Percentiles rank a stretch among this genome's conserved stretches.
phyloP scores from a whole-genome alignment of 192 early-diverging fungal species.

The Phycomyces blakesleeanus region DNA sequence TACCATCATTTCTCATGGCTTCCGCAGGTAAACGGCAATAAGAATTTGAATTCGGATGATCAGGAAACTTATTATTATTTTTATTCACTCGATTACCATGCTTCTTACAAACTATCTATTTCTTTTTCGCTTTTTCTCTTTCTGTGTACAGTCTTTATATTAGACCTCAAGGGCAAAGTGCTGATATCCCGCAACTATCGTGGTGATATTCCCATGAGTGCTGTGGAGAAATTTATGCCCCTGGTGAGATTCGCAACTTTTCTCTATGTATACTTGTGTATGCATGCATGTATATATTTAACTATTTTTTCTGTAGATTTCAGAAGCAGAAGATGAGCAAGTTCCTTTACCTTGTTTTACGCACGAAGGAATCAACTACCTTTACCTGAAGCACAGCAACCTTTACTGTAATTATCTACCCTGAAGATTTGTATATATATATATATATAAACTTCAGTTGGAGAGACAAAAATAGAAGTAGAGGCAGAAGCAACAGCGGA shows the following conservation, averaged over 20 bases:
- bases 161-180: conserved; percentile 98
- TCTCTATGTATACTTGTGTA: background rate
- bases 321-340: conserved; percentile 92
- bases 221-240: conserved; percentile 98
- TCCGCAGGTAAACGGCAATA: background rate
- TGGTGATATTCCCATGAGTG: conserved; percentile 94
- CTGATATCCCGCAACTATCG: conserved; percentile 97
- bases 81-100: too few species aligned
- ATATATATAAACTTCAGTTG: too few species aligned
- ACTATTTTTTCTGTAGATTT: conserved; percentile 18
- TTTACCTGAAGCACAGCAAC: conserved; percentile 95
- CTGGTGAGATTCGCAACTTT: conserved; percentile 47
- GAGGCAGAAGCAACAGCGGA: background rate
- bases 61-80: background rate
- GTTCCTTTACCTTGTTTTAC: conserved; percentile 87
- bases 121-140: background rate
- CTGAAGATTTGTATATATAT: too few species aligned
- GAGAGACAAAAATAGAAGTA: conserved; percentile 1
- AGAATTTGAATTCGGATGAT: background rate
- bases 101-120: too few species aligned
- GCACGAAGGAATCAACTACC: conserved; percentile 91
- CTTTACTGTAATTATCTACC: conserved; percentile 69
- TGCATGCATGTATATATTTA: background rate
- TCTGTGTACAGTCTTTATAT: conserved; percentile 71
- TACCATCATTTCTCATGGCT: background rate